These are phyloP conservation scores for Phyllosticta paracitricarpa DNA, from an alignment of 2,329 filamentous ascomycete genomes.

Conservation along the genomic window DNA sequence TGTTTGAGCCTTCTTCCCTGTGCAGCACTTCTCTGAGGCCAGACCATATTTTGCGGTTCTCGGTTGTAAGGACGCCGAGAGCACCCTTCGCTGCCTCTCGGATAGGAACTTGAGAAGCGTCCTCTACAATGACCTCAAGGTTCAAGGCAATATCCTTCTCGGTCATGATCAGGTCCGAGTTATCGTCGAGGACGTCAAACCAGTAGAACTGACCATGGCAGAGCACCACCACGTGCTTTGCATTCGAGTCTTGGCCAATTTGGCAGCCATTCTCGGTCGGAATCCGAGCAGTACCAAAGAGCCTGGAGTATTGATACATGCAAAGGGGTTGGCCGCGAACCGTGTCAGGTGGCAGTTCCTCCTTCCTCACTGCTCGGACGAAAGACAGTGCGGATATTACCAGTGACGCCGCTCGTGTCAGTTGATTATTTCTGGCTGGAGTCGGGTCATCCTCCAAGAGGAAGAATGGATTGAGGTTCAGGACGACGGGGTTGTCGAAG, in stretches of 20 bases:
- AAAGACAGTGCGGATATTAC: conserved; percentile 86
- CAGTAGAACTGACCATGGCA: conserved; percentile 96
- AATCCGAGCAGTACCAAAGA: conserved; percentile 91
- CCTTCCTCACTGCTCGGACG: conserved; percentile 81
- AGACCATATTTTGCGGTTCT: conserved; percentile 95
- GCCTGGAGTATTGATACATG: conserved; percentile 95
- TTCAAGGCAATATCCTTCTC: conserved; percentile 90
- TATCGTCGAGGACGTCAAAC: conserved; percentile 95
- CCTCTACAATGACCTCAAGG: conserved; percentile 81
- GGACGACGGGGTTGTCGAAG: conserved; percentile 92
- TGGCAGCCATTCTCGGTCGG: conserved; percentile 92
- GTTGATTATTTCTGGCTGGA: conserved; percentile 90
- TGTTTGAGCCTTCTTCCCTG: conserved; percentile 79
- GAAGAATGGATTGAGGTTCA: conserved; percentile 98
- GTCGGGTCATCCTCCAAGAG: conserved; percentile 95
- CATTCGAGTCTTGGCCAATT: conserved; percentile 87
- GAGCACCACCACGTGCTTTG: conserved; percentile 86
- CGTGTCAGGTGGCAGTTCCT: conserved; percentile 84
- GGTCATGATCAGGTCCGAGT: conserved; percentile 92
- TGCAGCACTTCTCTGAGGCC: conserved; percentile 80
- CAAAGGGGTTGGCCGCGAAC: conserved; percentile 75
- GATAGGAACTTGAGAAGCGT: conserved; percentile 80
- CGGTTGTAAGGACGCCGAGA: conserved; percentile 84
- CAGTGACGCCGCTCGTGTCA: conserved; percentile 85
- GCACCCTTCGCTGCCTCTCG: conserved; percentile 94